phyloP scores from a whole-genome alignment of 2,329 filamentous ascomycete species.

The Neonectria sp. region DNA sequence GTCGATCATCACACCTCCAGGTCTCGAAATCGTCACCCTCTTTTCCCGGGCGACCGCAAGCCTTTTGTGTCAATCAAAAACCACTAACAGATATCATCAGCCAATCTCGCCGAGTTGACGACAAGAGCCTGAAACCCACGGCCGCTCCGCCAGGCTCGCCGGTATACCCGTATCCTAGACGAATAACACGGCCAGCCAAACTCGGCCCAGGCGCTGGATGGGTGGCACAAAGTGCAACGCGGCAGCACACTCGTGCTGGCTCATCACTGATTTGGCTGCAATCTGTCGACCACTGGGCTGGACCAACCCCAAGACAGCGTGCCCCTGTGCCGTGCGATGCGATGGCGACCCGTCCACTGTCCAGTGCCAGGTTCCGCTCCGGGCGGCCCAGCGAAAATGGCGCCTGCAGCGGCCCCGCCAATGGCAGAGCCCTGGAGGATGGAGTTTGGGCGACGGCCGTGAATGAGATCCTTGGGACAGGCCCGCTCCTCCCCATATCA shows the following conservation, averaged over 20 bases:
- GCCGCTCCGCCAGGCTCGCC: constrained; percentile 4
- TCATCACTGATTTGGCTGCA: constrained; percentile 38
- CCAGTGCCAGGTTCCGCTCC: constrained; percentile 16
- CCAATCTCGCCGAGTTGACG: neutral
- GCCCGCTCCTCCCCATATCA: constrained; percentile 5
- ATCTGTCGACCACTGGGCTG: constrained; percentile 34
- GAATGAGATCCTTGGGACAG: constrained; percentile 33
- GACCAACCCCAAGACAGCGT: constrained; percentile 28
- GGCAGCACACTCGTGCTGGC: constrained; percentile 46
- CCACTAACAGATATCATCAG: too few relatives aligned
- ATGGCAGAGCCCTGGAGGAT: constrained; percentile 24
- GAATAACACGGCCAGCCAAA: constrained; percentile 25
- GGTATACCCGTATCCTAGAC: constrained; percentile 4
- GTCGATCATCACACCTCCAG: neutral
- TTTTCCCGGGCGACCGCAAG: neutral
- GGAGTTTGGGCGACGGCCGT: constrained; percentile 24
- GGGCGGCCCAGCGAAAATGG: constrained; percentile 35
- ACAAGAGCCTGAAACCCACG: constrained; percentile 16
- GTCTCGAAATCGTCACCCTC: neutral
- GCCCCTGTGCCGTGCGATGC: constrained; percentile 29
- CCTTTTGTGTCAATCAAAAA: neutral
- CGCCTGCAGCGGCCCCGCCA: constrained; percentile 42
- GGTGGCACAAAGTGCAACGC: constrained; percentile 41
- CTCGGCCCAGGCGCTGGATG: constrained; percentile 27
- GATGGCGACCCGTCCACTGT: constrained; percentile 18